Evolutionary conservation across 176 grass and related monocot genomes (phyloP), one percentile per base, ranked within the genome.

Genomic region (Poa pratensis): DNA sequence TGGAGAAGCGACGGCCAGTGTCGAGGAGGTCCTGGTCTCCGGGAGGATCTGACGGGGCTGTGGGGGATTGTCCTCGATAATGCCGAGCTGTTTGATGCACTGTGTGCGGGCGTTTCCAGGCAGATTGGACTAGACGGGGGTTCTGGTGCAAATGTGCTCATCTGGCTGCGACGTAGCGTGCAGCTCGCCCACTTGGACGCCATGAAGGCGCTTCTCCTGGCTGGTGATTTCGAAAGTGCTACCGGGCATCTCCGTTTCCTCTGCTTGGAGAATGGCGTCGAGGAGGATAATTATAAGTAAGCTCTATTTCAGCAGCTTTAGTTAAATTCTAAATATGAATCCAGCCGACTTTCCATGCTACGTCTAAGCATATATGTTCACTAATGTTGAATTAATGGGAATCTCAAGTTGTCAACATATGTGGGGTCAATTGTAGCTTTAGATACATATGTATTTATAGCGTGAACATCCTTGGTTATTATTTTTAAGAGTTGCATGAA

Each of bases 251-350:
- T 97, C 77, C 92, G 76, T 13, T 95, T 90, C 75, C 93, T 98
- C 88, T 92, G 90, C 87, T 81, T 88, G 9, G 85, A 72, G 70
- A 86, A 82, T 76, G 96, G 96, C 8, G 80, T 98, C 57, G 89
- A 86, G 76, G 89, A 95, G 78, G 83, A 84, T 7, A 78, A 80
- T 16, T 98, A 98, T 79, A 92, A 87, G 96, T 98, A 93, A 93
- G 90, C 52, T 85, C 10, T 82, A 42, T 54, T 75, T 54, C 51
- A 73, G 39, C 60, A 67, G 27, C 60, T 76, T 52, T 84, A 52
- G 46, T 67, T 68, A 39, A 26, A 43, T 55, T 54, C n/a, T 67
- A 76, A 58, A 37, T 30, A 68, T 65, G 3, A 46, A 73, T 83
- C 7, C 23, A 62, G 6, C 52, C 3, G 16, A 70, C 82, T 63